Evolutionary conservation across 495 filamentous ascomycete genomes (phyloP), one percentile per base, ranked within the genome.

Genomic region (Halenospora varia): DNA sequence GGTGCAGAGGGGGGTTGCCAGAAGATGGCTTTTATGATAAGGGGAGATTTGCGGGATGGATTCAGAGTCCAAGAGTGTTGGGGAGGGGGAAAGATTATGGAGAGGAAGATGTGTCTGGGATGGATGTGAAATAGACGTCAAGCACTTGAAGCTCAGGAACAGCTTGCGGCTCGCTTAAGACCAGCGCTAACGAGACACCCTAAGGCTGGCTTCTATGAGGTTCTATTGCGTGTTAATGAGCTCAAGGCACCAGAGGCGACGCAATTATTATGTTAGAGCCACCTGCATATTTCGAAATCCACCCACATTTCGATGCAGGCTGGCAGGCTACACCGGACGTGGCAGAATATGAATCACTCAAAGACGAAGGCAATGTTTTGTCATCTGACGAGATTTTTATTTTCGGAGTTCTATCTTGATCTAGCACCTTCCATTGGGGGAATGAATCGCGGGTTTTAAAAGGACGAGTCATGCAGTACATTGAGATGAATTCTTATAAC

Each of bases 91-190:
- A 57, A 26, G 53, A 18, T 47, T 57, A 45, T 23, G 55, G 11
- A 48, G 45, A 49, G 26, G 46, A 51, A 44, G 29, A 56, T 19
- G 23, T 19, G 45, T 53, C 2, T 39, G 62, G 48, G 48, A 57
- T 51, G 56, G 39, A 53, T 15, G 35, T 45, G 25, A 29, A 45
- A 23, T 2, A 24, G 17, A 29, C 45, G 52, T 17, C 39, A 20
- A 47, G 49, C 49, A 22, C 11, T n/a, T 17, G 26, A 23, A 51
- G 52, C 23, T 55, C 52, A 55, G 52, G 52, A 55, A 55, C 52
- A 18, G 26, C 42, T 45, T 45, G 42, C 42, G 42, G 42, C 42
- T 45, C 18, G 13, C 8, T 20, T 45, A n/a, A 40, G 42, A 4
- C 42, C 17, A 45, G 42, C 13, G 13, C 18, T 45, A 20, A n/a